Base-by-base conservation (phyloP, 768 basidiomycete genomes). In the Suillus ampliporus region DNA sequence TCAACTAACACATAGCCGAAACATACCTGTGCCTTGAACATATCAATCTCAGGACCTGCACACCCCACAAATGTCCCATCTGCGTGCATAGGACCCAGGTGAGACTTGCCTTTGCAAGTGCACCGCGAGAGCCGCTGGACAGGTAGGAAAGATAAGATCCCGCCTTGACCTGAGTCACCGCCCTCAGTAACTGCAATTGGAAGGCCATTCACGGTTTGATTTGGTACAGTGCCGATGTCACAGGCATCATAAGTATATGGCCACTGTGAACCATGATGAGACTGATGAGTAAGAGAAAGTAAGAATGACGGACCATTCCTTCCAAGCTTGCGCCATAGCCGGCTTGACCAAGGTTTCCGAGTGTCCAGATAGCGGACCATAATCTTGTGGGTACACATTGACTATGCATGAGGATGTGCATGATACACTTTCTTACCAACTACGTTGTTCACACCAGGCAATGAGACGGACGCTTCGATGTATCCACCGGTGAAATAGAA, bases 401-500 rank as follows among this genome's bases (percentile, higher is more conserved):
- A 15, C 14, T 21, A 38, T 41, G 41, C n/a, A n/a, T n/a, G n/a
- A 11, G 54, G 7, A 19, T 34, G 38, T 38, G 7, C 6, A 34
- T 10, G 50, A 43, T 3, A 15, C 6, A 52, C 62, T 19, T 15
- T 28, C 72, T 64, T 59, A 61, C 86, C 88, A 21, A 85, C 77
- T 38, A 94, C 79, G 67, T 88, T 85, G 67, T 83, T 87, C 19
- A 83, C 78, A 9, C 90, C 90, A 26, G 91, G 91, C 14, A 92
- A 80, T 19, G 82, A 80, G 10, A 91, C 87, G 10, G 77, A 82
- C 1, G 82, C 73, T 70, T 92, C 90, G 58, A 94, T 82, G 61
- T 89, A 85, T 28, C 94, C 93, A 28, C 90, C 91, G 15, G 91
- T 91, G 76, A 94, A 95, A 74, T 92, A 96, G 64, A 97, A 90